phyloP scores from a whole-genome alignment of 2,329 filamentous ascomycete species.

The Xylogone sp. region DNA sequence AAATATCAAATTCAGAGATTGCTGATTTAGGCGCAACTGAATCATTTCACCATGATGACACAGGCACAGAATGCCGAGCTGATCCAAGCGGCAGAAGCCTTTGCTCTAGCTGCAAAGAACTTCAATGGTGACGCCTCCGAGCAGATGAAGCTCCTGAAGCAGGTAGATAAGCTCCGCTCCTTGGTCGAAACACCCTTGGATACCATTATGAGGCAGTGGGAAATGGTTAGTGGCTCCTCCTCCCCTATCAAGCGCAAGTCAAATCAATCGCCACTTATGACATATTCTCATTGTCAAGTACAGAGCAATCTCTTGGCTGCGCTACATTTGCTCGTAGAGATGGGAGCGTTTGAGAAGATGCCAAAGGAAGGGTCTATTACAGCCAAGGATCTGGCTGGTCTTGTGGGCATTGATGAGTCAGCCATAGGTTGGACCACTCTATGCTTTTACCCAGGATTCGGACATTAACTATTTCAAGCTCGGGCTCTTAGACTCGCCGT shows the following conservation, averaged over 20 bases:
- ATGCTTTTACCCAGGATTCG: neutral
- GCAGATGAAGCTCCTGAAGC: conserved; percentile 12
- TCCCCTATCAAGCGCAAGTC: too few species aligned
- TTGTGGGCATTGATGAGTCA: conserved; percentile 11
- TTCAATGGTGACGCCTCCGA: conserved; percentile 12
- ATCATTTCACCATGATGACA: neutral
- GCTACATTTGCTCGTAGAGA: conserved; percentile 14
- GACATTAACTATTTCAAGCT: conserved; percentile 7
- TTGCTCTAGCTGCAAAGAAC: conserved; percentile 13
- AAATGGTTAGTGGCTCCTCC: conserved; percentile 9
- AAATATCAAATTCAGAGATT: too few species aligned
- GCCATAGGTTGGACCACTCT: conserved; percentile 10
- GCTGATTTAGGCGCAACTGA: too few species aligned
- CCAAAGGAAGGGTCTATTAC: conserved; percentile 15
- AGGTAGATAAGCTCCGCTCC: conserved; percentile 11
- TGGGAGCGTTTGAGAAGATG: conserved; percentile 19
- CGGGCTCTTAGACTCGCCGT: conserved; percentile 16
- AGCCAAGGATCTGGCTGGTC: conserved; percentile 13
- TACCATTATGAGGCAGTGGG: conserved; percentile 13
- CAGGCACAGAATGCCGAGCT: conserved; percentile 11
- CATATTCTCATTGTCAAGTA: neutral
- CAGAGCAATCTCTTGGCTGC: conserved; percentile 2
- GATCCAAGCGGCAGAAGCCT: conserved; percentile 12
- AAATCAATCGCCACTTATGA: neutral
- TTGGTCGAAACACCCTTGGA: conserved; percentile 15